Conservation (phyloP, 164 flowering plant genomes). For the Piper longum region DNA sequence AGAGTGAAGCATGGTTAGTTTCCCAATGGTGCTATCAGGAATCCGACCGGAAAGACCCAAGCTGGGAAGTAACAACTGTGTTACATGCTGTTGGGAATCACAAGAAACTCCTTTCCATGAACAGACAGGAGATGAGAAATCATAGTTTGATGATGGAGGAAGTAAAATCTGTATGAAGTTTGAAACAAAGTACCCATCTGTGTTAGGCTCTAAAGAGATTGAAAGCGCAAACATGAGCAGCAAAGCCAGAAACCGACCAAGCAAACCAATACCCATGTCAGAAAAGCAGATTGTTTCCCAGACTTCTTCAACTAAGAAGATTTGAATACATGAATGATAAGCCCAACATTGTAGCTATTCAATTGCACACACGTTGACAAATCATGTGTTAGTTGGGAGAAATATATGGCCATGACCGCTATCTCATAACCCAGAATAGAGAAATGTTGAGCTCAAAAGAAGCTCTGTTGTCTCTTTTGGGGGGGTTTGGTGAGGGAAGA, state of each 20-base stretch:
- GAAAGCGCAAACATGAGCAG: conserved; percentile 27
- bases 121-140: conserved; percentile 48
- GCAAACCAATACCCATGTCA: conserved; percentile 35
- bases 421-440: not conserved
- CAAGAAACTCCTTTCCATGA: conserved; percentile 64
- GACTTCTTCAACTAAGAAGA: not conserved
- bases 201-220: conserved; percentile 47
- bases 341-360: too few relatives aligned
- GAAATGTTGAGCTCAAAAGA: not conserved
- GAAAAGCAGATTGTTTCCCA: conserved; percentile 2
- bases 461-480: not conserved
- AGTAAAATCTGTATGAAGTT: conserved; percentile 58
- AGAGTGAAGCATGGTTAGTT: conserved; percentile 43
- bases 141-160: conserved; percentile 16
- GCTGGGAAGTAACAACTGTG: conserved; percentile 33
- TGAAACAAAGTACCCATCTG: conserved; percentile 61
- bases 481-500: not conserved
- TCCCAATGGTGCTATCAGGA: conserved; percentile 76
- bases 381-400: too few relatives aligned
- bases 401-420: not conserved
- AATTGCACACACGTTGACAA: too few relatives aligned
- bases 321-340: not conserved
- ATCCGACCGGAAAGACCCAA: conserved; percentile 57
- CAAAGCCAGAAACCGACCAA: conserved; percentile 24
- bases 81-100: conserved; percentile 32